These are phyloP conservation scores for Pelargonium citronellum DNA, from an alignment of 441 rosid species.

Conservation along the genomic window DNA sequence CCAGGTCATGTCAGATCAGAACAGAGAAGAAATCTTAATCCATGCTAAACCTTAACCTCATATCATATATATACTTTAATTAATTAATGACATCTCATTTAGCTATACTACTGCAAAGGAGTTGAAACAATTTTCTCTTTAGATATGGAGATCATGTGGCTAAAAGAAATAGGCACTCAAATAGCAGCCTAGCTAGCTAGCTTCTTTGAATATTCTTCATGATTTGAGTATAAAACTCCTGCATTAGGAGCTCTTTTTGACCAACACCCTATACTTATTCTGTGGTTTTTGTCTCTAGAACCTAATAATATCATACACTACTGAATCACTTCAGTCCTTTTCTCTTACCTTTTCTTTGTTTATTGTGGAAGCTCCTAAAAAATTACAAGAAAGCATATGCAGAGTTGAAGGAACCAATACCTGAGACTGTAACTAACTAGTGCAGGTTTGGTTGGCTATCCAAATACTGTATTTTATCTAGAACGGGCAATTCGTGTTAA, in stretches of 20 bases:
- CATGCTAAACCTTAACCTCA: too few relatives aligned
- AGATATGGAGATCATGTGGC: not conserved
- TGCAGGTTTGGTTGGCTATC: too few relatives aligned
- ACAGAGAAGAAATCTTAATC: not conserved
- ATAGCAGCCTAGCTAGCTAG: not conserved
- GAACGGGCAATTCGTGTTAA: too few relatives aligned
- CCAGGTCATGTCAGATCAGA: not conserved
- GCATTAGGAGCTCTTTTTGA: not conserved
- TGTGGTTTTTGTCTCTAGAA: not conserved
- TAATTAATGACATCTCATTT: not conserved
- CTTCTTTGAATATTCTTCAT: slow-evolving; percentile 1
- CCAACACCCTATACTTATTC: not conserved
- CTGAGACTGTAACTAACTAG: too few relatives aligned
- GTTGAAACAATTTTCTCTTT: not conserved
- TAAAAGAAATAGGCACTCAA: not conserved
- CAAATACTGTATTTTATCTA: too few relatives aligned
- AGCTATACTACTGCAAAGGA: not conserved
- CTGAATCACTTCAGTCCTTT: not conserved
- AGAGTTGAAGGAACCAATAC: too few relatives aligned
- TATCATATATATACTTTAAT: too few relatives aligned
- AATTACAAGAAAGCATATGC: too few relatives aligned
- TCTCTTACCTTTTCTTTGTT: too few relatives aligned
- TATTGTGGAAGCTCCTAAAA: too few relatives aligned
- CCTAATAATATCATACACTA: not conserved
- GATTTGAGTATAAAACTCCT: not conserved